phyloP scores from a whole-genome alignment of 1,139 yeast species.

The Hemisphaericaspora xylanilytica region DNA sequence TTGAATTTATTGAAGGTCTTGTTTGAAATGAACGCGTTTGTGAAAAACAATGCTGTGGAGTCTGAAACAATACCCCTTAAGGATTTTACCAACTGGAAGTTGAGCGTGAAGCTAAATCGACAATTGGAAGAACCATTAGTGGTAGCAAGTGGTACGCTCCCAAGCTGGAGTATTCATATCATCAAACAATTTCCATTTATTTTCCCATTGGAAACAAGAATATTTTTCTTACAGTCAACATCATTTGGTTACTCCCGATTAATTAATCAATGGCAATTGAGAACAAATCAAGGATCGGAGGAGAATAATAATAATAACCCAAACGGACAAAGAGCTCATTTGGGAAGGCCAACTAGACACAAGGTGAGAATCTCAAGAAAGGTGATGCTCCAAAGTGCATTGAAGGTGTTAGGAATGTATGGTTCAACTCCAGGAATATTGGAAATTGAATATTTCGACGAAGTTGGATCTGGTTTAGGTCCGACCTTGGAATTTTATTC shows the following conservation, averaged over 20 bases:
- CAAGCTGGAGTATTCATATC: constrained; percentile 77
- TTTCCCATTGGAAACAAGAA: constrained; percentile 80
- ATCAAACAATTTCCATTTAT: constrained; percentile 76
- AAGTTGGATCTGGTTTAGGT: constrained; percentile 95
- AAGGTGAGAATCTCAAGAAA: constrained; percentile 77
- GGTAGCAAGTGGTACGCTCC: constrained; percentile 84
- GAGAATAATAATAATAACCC: constrained; percentile 15
- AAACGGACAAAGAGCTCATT: constrained; percentile 33
- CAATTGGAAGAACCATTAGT: constrained; percentile 89
- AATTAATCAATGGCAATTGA: constrained; percentile 72
- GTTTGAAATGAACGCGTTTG: constrained; percentile 47
- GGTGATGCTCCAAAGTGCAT: constrained; percentile 71
- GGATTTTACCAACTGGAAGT: constrained; percentile 70
- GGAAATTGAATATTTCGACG: constrained; percentile 87
- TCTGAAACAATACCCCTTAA: constrained; percentile 33
- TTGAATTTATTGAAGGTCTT: constrained; percentile 57
- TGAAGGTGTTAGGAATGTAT: constrained; percentile 72
- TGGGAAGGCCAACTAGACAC: constrained; percentile 79
- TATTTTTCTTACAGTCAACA: constrained; percentile 77
- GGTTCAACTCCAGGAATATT: constrained; percentile 79
- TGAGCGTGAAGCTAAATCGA: constrained; percentile 81
- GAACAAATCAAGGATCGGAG: constrained; percentile 45
- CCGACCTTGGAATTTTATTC: constrained; percentile 95
- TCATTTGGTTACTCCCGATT: constrained; percentile 90
- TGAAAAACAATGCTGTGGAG: constrained; percentile 18